Evolutionary conservation across 179 eudicot genomes (phyloP).

Genomic region (Vitellaria paradoxa): DNA sequence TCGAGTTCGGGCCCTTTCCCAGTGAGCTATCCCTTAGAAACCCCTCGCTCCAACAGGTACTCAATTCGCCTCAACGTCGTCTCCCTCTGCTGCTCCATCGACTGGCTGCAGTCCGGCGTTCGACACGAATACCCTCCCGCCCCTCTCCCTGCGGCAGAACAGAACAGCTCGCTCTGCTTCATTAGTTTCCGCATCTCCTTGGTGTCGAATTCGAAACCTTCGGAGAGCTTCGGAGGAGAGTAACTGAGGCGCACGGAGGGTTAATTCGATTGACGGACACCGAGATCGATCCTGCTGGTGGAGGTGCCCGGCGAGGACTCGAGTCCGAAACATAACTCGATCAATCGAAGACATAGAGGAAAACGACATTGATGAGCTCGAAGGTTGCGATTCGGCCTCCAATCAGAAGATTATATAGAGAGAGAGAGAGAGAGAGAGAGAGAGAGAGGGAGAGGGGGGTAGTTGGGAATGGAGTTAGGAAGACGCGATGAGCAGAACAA

Average conservation of each 20-base stretch:
- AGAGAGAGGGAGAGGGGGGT: not conserved
- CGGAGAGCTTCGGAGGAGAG: conserved; percentile 58
- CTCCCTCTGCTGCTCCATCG: conserved; percentile 89
- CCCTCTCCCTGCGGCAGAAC: conserved; percentile 49
- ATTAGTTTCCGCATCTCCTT: conserved; percentile 47
- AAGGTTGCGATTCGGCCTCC: not conserved
- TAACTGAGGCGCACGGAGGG: conserved; percentile 52
- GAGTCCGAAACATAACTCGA: conserved; percentile 41
- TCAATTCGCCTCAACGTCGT: conserved; percentile 61
- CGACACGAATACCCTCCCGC: conserved; percentile 45
- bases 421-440: not conserved
- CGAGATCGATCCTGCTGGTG: conserved; percentile 5
- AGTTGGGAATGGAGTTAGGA: not conserved
- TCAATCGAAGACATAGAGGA: conserved; percentile 29
- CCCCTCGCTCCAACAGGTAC: conserved; percentile 52
- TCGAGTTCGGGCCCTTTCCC: conserved; percentile 42
- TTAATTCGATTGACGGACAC: conserved; percentile 23
- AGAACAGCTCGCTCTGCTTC: conserved; percentile 41
- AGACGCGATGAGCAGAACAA: too few species aligned
- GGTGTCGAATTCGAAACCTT: conserved; percentile 41
- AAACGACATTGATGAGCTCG: conserved; percentile 14
- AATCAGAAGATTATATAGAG: too few species aligned
- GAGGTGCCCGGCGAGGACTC: conserved; percentile 51
- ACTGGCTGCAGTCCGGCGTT: conserved; percentile 60
- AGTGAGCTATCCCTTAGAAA: conserved; percentile 68